Base-by-base conservation (phyloP, 495 filamentous ascomycete genomes). In the Hypoxylon perforatum region DNA sequence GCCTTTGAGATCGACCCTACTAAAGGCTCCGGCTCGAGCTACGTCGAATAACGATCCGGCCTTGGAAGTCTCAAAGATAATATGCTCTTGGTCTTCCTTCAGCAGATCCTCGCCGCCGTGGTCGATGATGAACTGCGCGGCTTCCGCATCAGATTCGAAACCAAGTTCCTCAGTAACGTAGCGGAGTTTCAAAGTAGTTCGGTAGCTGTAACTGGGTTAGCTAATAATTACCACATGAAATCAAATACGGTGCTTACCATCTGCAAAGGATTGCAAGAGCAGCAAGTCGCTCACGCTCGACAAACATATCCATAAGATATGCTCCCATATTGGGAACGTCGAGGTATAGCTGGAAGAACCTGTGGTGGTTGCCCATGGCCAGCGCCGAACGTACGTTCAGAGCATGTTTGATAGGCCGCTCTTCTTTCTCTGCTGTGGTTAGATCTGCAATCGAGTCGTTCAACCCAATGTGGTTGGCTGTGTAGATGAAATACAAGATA, bases 401-500 rank as follows among this genome's bases (percentile, higher is more conserved):
- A 30, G 95, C 96, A 81, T 99, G 95, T 79, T 92, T 91, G 63
- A 99, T 91, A 22, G 91, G 87, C 50, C 71, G 77, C 76, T 93
- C 87, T 78, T 87, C 81, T 80, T 96, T 97, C 80, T 99, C 95
- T 92, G 90, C 86, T 84, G 90, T 80, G 77, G 93, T 98, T 92
- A 99, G 89, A 88, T 97, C 93, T 86, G 93, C 93, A 79, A 99
- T 85, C 63, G 93, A 87, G 83, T 97, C 92, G 84, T 97, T 98
- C 88, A 99, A 91, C 81, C 93, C 95, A 77, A 92, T 93, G 82
- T 92, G 92, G 82, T 98, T 99, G 83, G 92, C 92, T 70, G 96
- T 98, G 80, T 99, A 92, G 82, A 99, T 92, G 84, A 95, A 96
- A 87, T 99, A 99, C 76, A 99, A 87, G 80, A 99, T 98, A 87